Base-by-base conservation (phyloP, 2,329 filamentous ascomycete species). In the Neofusicoccum kwambonambiense region DNA sequence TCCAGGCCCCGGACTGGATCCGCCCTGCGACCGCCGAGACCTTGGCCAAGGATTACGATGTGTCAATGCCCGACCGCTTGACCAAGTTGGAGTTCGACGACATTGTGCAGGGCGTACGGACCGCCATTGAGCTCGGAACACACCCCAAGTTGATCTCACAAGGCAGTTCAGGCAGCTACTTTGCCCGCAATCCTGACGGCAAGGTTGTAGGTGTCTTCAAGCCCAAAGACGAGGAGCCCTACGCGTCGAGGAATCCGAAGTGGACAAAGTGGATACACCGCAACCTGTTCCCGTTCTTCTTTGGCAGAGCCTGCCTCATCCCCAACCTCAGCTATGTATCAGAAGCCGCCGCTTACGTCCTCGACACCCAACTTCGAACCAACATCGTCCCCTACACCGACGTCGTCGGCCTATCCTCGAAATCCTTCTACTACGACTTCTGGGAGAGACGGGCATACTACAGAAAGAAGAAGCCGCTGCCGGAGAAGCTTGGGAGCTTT, bases 211-310 rank as follows among this genome's bases (percentile, higher is more conserved):
- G 93, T 41, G 95, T 99, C 4, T 99, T 99, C 81, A 99, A 99
- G 77, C 95, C 95, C 47, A 99, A 99, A 79, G 95, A 99, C 71
- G 95, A 99, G 80, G 96, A 99, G 77, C 95, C 95, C 0, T 99
- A 97, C 75, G 95, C 95, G 1, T 95, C 92, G 37, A 90, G 92
- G 70, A 99, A 99, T 75, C 95, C 95, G 5, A 99, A 99, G 77
- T 98, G 94, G 94, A 98, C 96, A 71, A 99, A 99, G 79, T 99
- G 95, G 95, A 93, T 99, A 81, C 95, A 99, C 77, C 86, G 95
- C 68, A 99, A 99, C 76, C 76, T 99, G 69, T 98, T 99, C 71
- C 95, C 95, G 8, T 99, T 96, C 80, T 97, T 92, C 78, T 99
- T 99, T 73, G 95, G 95, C 17, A 85, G 95, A 73, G 93, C 94